A percentile compares a stretch with the other conserved stretches of the same genome.
Evolutionary conservation across 202 grass and related monocot genomes (phyloP).

Genomic region (Musa balbisiana): DNA sequence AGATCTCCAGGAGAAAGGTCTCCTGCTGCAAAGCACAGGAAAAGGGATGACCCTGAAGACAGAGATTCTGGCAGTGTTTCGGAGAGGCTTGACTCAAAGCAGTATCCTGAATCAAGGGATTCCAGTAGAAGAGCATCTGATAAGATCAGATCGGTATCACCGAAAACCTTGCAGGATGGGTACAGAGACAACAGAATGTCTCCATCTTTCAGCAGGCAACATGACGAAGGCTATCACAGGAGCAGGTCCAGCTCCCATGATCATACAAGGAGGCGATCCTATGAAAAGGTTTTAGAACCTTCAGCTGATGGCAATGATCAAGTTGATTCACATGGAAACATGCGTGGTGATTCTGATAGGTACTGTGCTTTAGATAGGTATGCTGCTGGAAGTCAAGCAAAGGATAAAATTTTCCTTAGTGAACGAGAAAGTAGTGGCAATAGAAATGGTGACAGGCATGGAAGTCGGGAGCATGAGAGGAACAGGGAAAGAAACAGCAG

Average conservation of each 20-base stretch:
- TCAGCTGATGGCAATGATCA: constrained; percentile 3
- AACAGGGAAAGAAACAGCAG: constrained; percentile 25
- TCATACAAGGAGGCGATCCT: constrained; percentile 6
- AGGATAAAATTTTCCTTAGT: background rate
- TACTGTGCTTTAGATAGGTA: constrained; percentile 30
- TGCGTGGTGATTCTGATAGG: constrained; percentile 34
- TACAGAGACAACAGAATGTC: background rate
- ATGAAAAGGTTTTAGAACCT: constrained; percentile 7
- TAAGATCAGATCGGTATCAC: constrained; percentile 17
- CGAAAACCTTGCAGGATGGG: constrained; percentile 25
- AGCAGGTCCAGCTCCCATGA: constrained; percentile 29
- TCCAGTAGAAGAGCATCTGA: background rate
- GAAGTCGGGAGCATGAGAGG: constrained; percentile 38
- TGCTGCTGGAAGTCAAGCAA: constrained; percentile 12
- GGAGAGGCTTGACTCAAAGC: constrained; percentile 30
- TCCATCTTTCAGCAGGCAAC: constrained; percentile 25
- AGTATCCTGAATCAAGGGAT: constrained; percentile 9
- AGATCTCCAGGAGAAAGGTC: constrained; percentile 13
- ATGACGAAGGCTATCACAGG: constrained; percentile 15
- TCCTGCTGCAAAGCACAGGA: background rate
- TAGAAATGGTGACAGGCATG: constrained; percentile 30
- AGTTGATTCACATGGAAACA: constrained; percentile 18
- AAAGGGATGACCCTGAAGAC: constrained; percentile 11
- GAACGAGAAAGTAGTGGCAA: constrained; percentile 44
- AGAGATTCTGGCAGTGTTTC: constrained; percentile 6